Conservation (phyloP, 2,329 filamentous ascomycete species). For the Simplicillium aogashimaense region DNA sequence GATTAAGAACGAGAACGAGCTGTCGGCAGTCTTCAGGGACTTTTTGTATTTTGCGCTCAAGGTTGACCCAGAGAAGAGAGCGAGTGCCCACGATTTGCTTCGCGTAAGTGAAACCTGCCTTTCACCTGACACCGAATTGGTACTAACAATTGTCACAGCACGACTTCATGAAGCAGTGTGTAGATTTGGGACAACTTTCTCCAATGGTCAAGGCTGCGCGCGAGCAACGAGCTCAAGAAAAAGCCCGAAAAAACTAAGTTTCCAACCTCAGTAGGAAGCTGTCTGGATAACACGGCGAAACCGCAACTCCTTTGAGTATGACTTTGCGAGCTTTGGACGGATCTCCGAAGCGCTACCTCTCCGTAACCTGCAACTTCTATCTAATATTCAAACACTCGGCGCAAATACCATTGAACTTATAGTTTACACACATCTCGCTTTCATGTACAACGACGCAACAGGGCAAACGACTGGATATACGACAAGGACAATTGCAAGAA, state of each 20-base stretch:
- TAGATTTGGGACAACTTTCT: conserved; percentile 66
- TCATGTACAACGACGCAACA: too few relatives aligned
- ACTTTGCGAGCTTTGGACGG: too few relatives aligned
- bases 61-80: conserved; percentile 94
- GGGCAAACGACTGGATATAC: too few relatives aligned
- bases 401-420: too few relatives aligned
- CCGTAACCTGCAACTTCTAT: too few relatives aligned
- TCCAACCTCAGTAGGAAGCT: too few relatives aligned
- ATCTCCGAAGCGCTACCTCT: too few relatives aligned
- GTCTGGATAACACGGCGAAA: too few relatives aligned
- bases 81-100: conserved; percentile 86
- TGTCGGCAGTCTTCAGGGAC: conserved; percentile 77
- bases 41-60: conserved; percentile 90
- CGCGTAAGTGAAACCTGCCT: conserved; percentile 51
- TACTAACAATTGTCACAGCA: conserved; percentile 41
- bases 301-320: too few relatives aligned
- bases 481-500: too few relatives aligned
- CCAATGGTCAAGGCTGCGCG: conserved; percentile 81
- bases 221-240: conserved; percentile 77
- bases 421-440: too few relatives aligned
- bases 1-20: conserved; percentile 83
- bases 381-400: too few relatives aligned
- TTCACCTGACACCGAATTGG: conserved; percentile 17
- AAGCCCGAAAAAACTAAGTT: conserved; percentile 47
- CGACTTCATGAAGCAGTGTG: conserved; percentile 69